Percentiles rank a stretch among this genome's conserved stretches.
Conservation (phyloP, 306 rosid genomes). For the Vigna mungo region DNA sequence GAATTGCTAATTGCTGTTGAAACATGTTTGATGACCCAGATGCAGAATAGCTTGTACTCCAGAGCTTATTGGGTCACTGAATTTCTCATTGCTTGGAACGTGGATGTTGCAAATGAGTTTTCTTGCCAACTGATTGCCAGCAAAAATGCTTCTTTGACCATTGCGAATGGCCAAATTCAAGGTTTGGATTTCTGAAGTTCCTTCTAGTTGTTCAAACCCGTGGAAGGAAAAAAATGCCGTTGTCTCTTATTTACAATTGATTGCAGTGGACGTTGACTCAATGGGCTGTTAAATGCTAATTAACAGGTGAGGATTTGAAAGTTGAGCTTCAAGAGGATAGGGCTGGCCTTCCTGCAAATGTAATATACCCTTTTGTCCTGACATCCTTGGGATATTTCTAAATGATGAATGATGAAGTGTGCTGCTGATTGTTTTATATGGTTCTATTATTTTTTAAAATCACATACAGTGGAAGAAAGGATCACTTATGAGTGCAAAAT, state of each 20-base stretch:
- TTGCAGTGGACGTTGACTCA: constrained; percentile 30
- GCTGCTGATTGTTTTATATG: constrained; percentile 19
- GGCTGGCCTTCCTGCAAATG: constrained; percentile 70
- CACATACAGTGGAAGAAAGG: constrained; percentile 7
- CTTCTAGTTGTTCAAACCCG: constrained; percentile 7
- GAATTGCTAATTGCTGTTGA: constrained; percentile 1
- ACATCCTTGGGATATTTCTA: constrained; percentile 6
- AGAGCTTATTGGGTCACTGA: constrained; percentile 83
- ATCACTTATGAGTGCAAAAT: constrained; percentile 21
- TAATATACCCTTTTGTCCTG: constrained; percentile 45
- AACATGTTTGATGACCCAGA: constrained; percentile 45
- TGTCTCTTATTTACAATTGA: constrained; percentile 27
- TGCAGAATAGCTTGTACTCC: constrained; percentile 67
- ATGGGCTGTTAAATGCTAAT: constrained; percentile 33
- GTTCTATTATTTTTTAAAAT: constrained; percentile 24
- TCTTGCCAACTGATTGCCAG: constrained; percentile 73
- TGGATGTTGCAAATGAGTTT: constrained; percentile 58
- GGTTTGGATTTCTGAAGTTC: constrained; percentile 53
- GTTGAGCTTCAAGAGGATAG: constrained; percentile 74
- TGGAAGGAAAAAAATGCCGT: not conserved
- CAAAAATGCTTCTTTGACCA: constrained; percentile 60
- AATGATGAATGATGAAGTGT: constrained; percentile 24
- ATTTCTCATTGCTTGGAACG: constrained; percentile 83
- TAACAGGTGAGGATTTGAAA: constrained; percentile 77
- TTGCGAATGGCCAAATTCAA: constrained; percentile 56